phyloP scores from a whole-genome alignment of 768 basidiomycete species.

The Boletellus emodensis region DNA sequence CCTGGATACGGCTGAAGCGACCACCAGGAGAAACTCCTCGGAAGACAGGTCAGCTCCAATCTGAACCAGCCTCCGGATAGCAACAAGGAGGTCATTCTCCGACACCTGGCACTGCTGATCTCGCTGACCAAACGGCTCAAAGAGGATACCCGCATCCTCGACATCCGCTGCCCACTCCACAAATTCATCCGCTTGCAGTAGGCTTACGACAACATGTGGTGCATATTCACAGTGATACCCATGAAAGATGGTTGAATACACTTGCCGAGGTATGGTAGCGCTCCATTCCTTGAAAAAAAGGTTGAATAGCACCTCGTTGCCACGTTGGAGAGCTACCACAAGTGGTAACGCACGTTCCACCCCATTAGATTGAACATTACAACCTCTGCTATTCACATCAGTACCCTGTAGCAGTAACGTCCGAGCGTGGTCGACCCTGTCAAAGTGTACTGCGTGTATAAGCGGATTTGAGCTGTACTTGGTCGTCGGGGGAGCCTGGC shows the following conservation, averaged over 20 bases:
- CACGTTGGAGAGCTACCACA: neutral
- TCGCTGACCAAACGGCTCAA: too few relatives aligned
- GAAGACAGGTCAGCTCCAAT: too few relatives aligned
- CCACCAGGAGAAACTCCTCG: too few relatives aligned
- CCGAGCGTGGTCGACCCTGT: neutral
- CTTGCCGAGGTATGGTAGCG: neutral
- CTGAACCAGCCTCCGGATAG: too few relatives aligned
- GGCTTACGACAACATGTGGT: neutral
- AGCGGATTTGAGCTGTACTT: constrained; percentile 1
- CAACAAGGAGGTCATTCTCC: too few relatives aligned
- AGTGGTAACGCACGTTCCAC: neutral
- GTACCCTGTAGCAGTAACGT: neutral
- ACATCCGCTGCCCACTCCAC: neutral
- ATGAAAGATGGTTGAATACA: neutral
- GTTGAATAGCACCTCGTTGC: neutral
- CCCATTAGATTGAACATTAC: neutral
- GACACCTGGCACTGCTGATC: too few relatives aligned
- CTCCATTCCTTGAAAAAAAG: neutral
- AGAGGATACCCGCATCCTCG: neutral
- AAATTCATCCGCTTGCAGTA: too few relatives aligned
- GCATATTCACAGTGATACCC: neutral
- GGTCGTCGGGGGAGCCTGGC: too few relatives aligned
- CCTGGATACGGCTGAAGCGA: too few relatives aligned
- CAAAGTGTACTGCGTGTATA: neutral
- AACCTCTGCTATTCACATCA: neutral